Evolutionary conservation across 257 asterid species (phyloP).

Genomic region (Knoxia roxburghii): DNA sequence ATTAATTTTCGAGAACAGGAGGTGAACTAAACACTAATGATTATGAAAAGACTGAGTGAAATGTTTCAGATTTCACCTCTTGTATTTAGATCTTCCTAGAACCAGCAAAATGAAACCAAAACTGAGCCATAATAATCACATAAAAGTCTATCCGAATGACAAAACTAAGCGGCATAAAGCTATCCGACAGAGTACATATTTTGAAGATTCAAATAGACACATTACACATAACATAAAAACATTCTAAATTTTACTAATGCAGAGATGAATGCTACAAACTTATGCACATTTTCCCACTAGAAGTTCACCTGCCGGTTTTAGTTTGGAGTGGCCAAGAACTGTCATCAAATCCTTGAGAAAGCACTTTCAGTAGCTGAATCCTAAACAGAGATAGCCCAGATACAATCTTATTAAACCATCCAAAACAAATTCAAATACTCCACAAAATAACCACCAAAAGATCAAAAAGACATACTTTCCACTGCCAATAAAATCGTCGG

Average conservation of each 20-base stretch:
- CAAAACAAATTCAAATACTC: background rate
- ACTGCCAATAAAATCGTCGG: constrained; percentile 77
- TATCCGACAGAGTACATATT: background rate
- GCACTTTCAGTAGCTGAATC: constrained; percentile 75
- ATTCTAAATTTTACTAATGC: constrained; percentile 12
- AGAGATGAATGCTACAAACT: background rate
- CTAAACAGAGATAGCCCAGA: constrained; percentile 26
- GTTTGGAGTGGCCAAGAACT: constrained; percentile 75
- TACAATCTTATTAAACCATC: constrained; percentile 8
- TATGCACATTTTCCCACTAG: background rate
- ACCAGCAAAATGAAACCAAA: background rate
- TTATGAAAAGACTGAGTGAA: no score
- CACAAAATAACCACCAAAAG: background rate
- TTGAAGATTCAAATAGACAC: background rate
- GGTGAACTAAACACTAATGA: background rate
- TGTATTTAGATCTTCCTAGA: background rate
- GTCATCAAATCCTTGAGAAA: constrained; percentile 78
- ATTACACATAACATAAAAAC: background rate
- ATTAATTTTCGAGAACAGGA: background rate
- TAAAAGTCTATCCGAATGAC: background rate
- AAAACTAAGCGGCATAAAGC: background rate
- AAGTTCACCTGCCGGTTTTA: constrained; percentile 66
- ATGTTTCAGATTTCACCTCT: background rate
- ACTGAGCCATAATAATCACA: background rate
- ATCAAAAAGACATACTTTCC: constrained; percentile 50